These are phyloP conservation scores for Citrullus mucosospermus DNA, from an alignment of 306 rosid genomes.

Conservation along the genomic window DNA sequence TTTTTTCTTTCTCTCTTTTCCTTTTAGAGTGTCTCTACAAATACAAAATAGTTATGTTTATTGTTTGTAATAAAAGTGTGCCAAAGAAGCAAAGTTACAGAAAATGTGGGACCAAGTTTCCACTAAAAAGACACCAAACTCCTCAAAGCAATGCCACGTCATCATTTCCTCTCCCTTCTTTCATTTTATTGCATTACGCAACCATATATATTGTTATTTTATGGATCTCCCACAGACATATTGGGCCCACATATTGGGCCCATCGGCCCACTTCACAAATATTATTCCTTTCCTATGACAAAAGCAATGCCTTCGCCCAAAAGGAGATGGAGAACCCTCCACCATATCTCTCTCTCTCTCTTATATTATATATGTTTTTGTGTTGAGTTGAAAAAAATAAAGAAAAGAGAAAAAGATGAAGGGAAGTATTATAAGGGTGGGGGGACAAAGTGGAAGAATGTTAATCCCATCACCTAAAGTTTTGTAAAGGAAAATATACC, in stretches of 20 bases:
- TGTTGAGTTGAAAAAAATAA: constrained; percentile 13
- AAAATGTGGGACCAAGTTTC: neutral
- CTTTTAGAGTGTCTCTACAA: neutral
- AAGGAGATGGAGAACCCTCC: constrained; percentile 52
- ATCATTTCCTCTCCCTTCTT: neutral
- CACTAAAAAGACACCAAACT: constrained; percentile 9
- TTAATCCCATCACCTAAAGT: constrained; percentile 84
- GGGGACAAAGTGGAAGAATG: constrained; percentile 99
- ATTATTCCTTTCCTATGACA: constrained; percentile 66
- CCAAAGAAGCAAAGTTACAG: neutral
- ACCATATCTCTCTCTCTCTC: neutral
- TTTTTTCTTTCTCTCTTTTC: neutral
- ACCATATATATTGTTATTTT: neutral
- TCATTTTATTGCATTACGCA: neutral
- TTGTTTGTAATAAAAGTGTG: neutral
- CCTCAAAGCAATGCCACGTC: constrained; percentile 7
- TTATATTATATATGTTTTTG: neutral
- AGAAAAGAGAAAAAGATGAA: constrained; percentile 2
- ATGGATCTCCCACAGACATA: constrained; percentile 26
- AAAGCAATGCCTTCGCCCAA: constrained; percentile 54
- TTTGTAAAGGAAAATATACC: constrained; percentile 27
- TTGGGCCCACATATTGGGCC: constrained; percentile 60
- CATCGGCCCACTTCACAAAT: constrained; percentile 21
- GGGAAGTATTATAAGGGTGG: constrained; percentile 7
- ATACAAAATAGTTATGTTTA: neutral